Percentiles rank a stretch among this genome's conserved stretches.
Conservation (phyloP, 139 green algal genomes). For the Chlamydomonas schloesseri region DNA sequence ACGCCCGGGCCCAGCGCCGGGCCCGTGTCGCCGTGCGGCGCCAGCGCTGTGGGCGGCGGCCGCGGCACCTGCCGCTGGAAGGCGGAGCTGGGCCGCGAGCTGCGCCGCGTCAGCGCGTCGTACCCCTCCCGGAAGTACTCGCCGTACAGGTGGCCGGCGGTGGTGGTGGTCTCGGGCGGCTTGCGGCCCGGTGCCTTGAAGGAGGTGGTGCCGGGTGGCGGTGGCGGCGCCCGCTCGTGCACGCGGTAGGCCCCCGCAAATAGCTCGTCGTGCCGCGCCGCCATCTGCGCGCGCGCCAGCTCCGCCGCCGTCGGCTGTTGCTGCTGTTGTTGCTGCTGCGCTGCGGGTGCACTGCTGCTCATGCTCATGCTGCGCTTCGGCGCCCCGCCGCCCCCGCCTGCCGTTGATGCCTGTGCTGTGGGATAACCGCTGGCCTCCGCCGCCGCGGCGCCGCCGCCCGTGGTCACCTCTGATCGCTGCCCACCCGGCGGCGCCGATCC, state of each 20-base stretch:
- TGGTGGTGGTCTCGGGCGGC: not conserved
- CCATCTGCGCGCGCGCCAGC: not conserved
- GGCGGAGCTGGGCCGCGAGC: slow-evolving; percentile 20
- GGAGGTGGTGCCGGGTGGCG: not conserved
- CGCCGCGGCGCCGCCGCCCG: too few species aligned
- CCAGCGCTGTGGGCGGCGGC: not conserved
- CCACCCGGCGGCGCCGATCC: not conserved
- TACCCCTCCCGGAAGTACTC: slow-evolving; percentile 31
- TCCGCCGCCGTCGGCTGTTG: not conserved
- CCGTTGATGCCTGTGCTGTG: not conserved
- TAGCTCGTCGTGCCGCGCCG: slow-evolving; percentile 13
- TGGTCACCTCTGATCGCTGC: too few species aligned
- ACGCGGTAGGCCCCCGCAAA: slow-evolving; percentile 24
- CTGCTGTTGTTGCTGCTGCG: not conserved
- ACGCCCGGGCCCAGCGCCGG: slow-evolving; percentile 16
- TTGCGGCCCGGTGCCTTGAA: slow-evolving; percentile 16
- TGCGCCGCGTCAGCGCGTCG: slow-evolving; percentile 3
- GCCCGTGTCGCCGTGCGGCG: slow-evolving; percentile 11
- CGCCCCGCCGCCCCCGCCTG: too few species aligned
- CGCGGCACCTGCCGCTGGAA: not conserved
- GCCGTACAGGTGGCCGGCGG: slow-evolving; percentile 9
- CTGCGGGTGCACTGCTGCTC: too few species aligned
- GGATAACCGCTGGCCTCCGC: too few species aligned
- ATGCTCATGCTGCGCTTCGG: not conserved
- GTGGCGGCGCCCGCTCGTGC: not conserved